Evolutionary conservation across 1,284 basidiomycete genomes (phyloP).

Genomic region (Laetiporus sulphureus): DNA sequence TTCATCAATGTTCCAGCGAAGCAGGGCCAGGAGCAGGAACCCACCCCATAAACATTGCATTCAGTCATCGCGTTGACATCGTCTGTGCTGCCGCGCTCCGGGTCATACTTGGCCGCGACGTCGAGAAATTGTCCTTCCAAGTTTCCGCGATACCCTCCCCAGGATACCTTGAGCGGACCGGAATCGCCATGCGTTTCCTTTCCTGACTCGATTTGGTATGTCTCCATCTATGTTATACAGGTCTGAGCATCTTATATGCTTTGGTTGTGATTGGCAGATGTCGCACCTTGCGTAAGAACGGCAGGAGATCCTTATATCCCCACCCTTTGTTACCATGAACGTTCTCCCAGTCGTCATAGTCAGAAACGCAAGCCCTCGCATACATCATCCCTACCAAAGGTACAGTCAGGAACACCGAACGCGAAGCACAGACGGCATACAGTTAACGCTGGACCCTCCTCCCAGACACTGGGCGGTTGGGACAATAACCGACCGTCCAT

Average conservation of each 20-base stretch:
- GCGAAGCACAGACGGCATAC: conserved; percentile 23
- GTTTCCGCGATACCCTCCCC: conserved; percentile 14
- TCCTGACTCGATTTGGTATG: conserved; percentile 31
- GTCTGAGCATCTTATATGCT: too few relatives aligned
- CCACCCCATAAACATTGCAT: conserved; percentile 23
- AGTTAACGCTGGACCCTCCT: conserved; percentile 56
- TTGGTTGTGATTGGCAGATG: too few relatives aligned
- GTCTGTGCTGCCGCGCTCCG: conserved; percentile 13
- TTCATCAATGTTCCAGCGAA: not conserved
- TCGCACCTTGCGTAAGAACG: conserved; percentile 43
- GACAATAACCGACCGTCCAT: conserved; percentile 35
- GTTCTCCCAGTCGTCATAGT: conserved; percentile 49
- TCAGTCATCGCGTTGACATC: conserved; percentile 20
- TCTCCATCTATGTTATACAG: conserved; percentile 53
- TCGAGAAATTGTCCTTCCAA: conserved; percentile 31
- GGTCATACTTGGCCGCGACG: conserved; percentile 38
- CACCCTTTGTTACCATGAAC: conserved; percentile 43
- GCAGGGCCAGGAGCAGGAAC: conserved; percentile 5
- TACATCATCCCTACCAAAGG: conserved; percentile 33
- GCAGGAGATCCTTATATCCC: conserved; percentile 42
- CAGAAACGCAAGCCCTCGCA: conserved; percentile 44
- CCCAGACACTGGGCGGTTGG: conserved; percentile 44
- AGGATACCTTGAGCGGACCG: conserved; percentile 22
- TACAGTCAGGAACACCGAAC: not conserved
- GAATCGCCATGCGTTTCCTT: conserved; percentile 20